Evolutionary conservation across 2,329 filamentous ascomycete species (phyloP).

Genomic region (Passalora sequoiae): DNA sequence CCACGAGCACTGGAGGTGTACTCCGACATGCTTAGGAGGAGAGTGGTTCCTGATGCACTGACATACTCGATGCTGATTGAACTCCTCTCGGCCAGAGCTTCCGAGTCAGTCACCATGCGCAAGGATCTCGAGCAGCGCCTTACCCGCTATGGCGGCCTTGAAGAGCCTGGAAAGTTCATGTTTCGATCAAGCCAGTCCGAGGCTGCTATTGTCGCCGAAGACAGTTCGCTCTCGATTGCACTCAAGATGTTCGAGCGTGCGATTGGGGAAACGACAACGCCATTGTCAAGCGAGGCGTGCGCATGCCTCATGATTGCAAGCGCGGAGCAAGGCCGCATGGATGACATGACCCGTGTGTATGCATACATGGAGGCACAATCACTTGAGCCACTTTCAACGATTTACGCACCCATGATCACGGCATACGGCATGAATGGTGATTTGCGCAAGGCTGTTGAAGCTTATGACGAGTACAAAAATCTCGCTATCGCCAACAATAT

Average conservation of each 20-base stretch:
- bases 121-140: conserved; percentile 72
- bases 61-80: conserved; percentile 87
- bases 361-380: conserved; percentile 82
- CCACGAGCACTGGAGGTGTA: conserved; percentile 93
- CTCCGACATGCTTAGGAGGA: conserved; percentile 87
- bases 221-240: conserved; percentile 79
- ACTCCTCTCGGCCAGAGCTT: conserved; percentile 71
- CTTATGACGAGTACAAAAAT: conserved; percentile 89
- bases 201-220: conserved; percentile 77
- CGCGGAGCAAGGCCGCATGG: conserved; percentile 70
- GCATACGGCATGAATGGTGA: conserved; percentile 80
- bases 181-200: conserved; percentile 83
- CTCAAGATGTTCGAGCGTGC: conserved; percentile 81
- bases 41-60: conserved; percentile 71
- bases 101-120: conserved; percentile 71
- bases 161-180: conserved; percentile 79
- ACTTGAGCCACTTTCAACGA: conserved; percentile 68
- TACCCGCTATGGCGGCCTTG: conserved; percentile 77
- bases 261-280: conserved; percentile 53
- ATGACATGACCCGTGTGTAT: conserved; percentile 86
- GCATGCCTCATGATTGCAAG: conserved; percentile 81
- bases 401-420: conserved; percentile 92
- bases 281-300: conserved; percentile 78
- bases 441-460: conserved; percentile 80
- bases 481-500: conserved; percentile 80